These are phyloP conservation scores for Microbotryomycetes sp. DNA, from an alignment of 1,284 basidiomycete species.

Conservation along the genomic window DNA sequence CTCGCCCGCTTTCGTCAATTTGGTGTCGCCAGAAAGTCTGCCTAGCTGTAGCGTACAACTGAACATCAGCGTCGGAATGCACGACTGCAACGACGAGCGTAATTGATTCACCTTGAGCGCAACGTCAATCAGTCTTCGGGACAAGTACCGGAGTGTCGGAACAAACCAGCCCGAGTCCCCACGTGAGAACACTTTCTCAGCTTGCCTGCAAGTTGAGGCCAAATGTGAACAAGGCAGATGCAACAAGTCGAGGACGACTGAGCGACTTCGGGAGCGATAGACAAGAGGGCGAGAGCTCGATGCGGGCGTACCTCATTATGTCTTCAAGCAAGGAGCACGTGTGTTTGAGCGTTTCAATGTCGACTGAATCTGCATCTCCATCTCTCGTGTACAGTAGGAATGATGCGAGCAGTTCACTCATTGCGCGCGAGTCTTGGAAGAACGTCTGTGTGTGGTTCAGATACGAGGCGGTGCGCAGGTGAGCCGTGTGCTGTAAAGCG, in stretches of 20 bases:
- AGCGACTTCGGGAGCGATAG: too few species aligned
- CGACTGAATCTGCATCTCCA: neutral
- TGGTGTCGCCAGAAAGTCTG: conserved; percentile 20
- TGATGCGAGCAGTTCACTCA: conserved; percentile 31
- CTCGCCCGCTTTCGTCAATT: conserved; percentile 33
- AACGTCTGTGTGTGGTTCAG: conserved; percentile 16
- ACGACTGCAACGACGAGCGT: neutral
- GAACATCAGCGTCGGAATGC: neutral
- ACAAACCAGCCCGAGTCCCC: conserved; percentile 40
- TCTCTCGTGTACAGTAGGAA: conserved; percentile 31
- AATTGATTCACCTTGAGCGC: conserved; percentile 26
- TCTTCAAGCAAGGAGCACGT: conserved; percentile 25
- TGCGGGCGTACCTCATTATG: conserved; percentile 24
- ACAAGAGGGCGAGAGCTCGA: too few species aligned
- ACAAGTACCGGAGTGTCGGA: conserved; percentile 31
- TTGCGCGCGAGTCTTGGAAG: conserved; percentile 16
- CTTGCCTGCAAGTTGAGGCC: conserved; percentile 13
- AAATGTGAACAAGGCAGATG: neutral
- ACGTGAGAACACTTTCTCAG: conserved; percentile 37
- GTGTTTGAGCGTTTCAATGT: conserved; percentile 5
- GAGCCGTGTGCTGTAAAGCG: conserved; percentile 3
- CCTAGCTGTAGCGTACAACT: conserved; percentile 25
- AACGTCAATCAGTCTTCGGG: conserved; percentile 25
- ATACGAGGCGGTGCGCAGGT: conserved; percentile 21
- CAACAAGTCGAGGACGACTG: neutral